phyloP scores from a whole-genome alignment of 495 filamentous ascomycete genomes.

The Xylaria scruposa region DNA sequence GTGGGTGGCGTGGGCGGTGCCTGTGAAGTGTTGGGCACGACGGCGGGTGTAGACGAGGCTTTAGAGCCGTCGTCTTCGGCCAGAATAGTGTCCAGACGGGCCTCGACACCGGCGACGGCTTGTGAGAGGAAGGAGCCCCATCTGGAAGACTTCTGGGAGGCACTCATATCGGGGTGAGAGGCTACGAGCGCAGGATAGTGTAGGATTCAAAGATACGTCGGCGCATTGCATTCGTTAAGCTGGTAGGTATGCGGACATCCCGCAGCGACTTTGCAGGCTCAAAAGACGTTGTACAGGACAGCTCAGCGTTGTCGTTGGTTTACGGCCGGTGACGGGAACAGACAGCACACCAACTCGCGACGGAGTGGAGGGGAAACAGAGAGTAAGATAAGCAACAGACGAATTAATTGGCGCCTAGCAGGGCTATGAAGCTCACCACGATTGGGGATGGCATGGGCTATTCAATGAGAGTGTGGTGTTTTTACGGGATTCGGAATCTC shows the following conservation, averaged over 20 bases:
- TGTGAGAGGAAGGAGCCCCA: conserved; percentile 90
- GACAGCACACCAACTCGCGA: not conserved
- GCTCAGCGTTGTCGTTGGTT: conserved; percentile 16
- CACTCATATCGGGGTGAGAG: conserved; percentile 41
- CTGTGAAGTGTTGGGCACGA: conserved; percentile 24
- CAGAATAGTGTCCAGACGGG: conserved; percentile 88
- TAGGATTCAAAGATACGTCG: conserved; percentile 27
- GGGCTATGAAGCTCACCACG: not conserved
- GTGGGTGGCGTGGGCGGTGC: conserved; percentile 26
- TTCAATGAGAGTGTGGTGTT: conserved; percentile 1
- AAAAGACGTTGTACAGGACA: conserved; percentile 21
- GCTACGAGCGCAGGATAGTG: conserved; percentile 12
- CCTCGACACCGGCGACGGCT: conserved; percentile 93
- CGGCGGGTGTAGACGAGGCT: conserved; percentile 40
- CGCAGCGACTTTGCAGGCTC: not conserved
- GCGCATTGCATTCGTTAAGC: conserved; percentile 37
- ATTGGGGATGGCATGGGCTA: conserved; percentile 2
- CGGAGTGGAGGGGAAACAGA: conserved; percentile 1
- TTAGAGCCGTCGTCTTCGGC: conserved; percentile 67
- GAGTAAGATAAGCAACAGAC: conserved; percentile 3
- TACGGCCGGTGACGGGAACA: not conserved
- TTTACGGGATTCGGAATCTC: not conserved
- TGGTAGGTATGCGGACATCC: not conserved
- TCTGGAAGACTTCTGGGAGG: conserved; percentile 56
- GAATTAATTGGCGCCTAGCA: not conserved